Evolutionary conservation across 2,329 filamentous ascomycete genomes (phyloP).

Genomic region (Allantophomopsis lycopodina): DNA sequence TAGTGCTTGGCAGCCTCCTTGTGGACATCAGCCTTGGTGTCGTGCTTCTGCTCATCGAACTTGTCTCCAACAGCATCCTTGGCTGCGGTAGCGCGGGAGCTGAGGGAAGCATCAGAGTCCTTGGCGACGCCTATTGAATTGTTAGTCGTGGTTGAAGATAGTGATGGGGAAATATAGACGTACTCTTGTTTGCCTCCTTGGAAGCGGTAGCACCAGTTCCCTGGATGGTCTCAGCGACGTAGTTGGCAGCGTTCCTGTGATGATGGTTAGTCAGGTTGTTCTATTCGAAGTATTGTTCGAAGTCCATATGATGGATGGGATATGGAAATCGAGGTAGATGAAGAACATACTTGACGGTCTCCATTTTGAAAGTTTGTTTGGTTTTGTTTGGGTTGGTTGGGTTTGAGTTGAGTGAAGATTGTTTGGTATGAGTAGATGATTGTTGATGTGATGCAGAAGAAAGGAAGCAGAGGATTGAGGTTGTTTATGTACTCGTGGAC

Average conservation of each 20-base stretch:
- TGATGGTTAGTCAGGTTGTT: neutral
- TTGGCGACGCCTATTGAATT: slow-evolving; percentile 29
- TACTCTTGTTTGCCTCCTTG: slow-evolving; percentile 45
- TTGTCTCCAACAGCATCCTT: slow-evolving; percentile 37
- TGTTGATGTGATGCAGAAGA: slow-evolving; percentile 1
- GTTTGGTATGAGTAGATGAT: neutral
- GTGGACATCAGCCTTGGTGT: slow-evolving; percentile 11
- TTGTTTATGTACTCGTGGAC: slow-evolving; percentile 1
- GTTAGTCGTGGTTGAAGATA: slow-evolving; percentile 5
- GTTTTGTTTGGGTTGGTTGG: slow-evolving; percentile 6
- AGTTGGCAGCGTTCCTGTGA: slow-evolving; percentile 35
- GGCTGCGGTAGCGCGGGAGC: slow-evolving; percentile 33
- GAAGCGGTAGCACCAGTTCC: slow-evolving; percentile 30
- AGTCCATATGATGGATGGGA: too few relatives aligned
- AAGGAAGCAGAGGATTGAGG: neutral
- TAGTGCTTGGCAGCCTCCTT: slow-evolving; percentile 21
- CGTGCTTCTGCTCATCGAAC: slow-evolving; percentile 34
- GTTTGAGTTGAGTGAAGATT: slow-evolving; percentile 1
- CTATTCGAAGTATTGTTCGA: neutral
- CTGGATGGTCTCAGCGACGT: slow-evolving; percentile 39
- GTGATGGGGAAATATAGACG: slow-evolving; percentile 4
- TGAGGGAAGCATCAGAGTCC: slow-evolving; percentile 27
- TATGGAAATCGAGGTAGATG: neutral
- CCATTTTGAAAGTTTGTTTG: slow-evolving; percentile 17
- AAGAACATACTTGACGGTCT: slow-evolving; percentile 17